Conservation (phyloP, 345 rosid species). For the Litchi chinensis region DNA sequence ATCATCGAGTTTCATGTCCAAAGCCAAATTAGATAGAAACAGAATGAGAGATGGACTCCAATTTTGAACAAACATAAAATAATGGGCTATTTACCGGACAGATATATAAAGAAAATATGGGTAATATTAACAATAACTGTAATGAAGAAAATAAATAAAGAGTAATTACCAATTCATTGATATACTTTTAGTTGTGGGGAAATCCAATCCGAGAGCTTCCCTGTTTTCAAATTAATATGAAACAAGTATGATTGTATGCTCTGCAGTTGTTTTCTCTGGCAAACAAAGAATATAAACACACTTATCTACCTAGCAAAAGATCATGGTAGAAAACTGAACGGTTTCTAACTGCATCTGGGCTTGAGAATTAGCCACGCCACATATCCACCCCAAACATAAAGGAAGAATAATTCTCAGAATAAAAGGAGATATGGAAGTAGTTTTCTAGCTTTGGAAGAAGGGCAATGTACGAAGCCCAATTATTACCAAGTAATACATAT, state of each 20-base stretch:
- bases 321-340: neutral
- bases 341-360: neutral
- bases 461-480: neutral
- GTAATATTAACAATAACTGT: neutral
- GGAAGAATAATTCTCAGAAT: neutral
- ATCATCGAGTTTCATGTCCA: conserved; percentile 22
- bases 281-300: neutral
- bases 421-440: no score
- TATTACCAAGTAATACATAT: neutral
- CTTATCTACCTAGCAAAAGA: neutral
- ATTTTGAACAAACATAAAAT: neutral
- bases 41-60: neutral
- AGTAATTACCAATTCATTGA: neutral
- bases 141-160: neutral
- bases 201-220: neutral
- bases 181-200: neutral
- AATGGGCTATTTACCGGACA: neutral
- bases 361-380: neutral
- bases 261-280: neutral
- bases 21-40: conserved; percentile 17
- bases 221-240: neutral
- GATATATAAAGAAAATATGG: neutral
- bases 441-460: neutral
- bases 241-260: neutral
- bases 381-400: neutral